A percentile compares a stretch with the other conserved stretches of the same genome.
phyloP scores from a whole-genome alignment of 2,329 filamentous ascomycete genomes.

The Neodidymelliopsis sp. region DNA sequence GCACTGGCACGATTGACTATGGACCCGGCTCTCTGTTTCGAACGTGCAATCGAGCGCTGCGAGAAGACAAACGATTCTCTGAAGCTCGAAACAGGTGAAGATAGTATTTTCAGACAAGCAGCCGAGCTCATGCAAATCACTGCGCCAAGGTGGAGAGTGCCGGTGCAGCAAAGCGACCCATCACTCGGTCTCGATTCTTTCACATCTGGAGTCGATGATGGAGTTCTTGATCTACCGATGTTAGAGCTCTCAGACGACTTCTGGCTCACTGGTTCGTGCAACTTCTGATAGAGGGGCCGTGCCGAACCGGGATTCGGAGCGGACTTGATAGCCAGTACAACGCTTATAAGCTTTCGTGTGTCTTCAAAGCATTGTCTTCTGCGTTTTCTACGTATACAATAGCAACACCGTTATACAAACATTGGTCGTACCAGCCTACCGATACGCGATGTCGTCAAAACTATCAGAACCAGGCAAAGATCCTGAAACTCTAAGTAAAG shows the following conservation, averaged over 20 bases:
- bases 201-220: background rate
- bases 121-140: conserved; percentile 21
- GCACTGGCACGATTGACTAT: conserved; percentile 17
- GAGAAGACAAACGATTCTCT: conserved; percentile 16
- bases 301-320: conserved; percentile 1
- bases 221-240: conserved; percentile 11
- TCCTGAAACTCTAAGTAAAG: background rate
- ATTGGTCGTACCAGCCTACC: no score
- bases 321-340: background rate
- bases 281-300: conserved; percentile 3
- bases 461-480: background rate
- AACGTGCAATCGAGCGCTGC: conserved; percentile 15
- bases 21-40: conserved; percentile 17
- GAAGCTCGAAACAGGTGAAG: conserved; percentile 23
- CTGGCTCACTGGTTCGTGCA: conserved; percentile 21
- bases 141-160: conserved; percentile 21
- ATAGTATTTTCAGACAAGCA: conserved; percentile 24
- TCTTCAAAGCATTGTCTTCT: no score
- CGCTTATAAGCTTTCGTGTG: no score
- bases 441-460: background rate
- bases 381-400: no score
- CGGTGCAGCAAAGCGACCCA: background rate
- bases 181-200: conserved; percentile 7
- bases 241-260: conserved; percentile 29
- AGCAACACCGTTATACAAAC: no score